Evolutionary conservation across 495 filamentous ascomycete species (phyloP).

Genomic region (Penicillium tannophilum): DNA sequence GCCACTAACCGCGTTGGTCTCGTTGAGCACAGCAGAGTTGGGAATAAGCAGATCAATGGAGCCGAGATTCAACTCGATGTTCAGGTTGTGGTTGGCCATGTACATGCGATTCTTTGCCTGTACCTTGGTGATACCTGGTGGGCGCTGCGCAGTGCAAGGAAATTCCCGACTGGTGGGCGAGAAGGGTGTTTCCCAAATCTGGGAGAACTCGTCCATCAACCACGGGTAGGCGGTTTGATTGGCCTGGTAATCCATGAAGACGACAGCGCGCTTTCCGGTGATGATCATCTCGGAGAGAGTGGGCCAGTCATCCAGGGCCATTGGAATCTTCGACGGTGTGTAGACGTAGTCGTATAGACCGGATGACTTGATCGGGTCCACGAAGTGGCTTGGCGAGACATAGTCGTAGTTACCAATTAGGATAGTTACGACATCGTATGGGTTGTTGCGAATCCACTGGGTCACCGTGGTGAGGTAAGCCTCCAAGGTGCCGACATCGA

Average conservation of each 20-base stretch:
- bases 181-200: conserved; percentile 70
- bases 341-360: conserved; percentile 74
- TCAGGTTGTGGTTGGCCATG: conserved; percentile 92
- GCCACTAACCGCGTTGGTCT: conserved; percentile 68
- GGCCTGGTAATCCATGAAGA: conserved; percentile 83
- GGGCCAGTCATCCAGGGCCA: conserved; percentile 80
- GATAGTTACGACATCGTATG: conserved; percentile 90
- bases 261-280: conserved; percentile 58
- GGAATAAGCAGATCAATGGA: conserved; percentile 71
- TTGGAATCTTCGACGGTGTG: conserved; percentile 66
- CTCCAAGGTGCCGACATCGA: conserved; percentile 77
- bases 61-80: conserved; percentile 66
- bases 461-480: conserved; percentile 70
- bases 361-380: conserved; percentile 59
- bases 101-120: conserved; percentile 69
- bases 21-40: conserved; percentile 63
- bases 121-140: conserved; percentile 55
- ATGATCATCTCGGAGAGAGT: conserved; percentile 80
- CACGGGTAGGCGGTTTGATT: conserved; percentile 74
- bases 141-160: conserved; percentile 61
- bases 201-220: conserved; percentile 65
- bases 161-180: conserved; percentile 60
- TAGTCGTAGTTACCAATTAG: conserved; percentile 83
- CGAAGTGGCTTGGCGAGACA: conserved; percentile 61
- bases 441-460: conserved; percentile 73